Percentiles rank a stretch among this genome's conserved stretches.
phyloP scores from a whole-genome alignment of 1,284 basidiomycete species.

The Tylopilus orsonianus region DNA sequence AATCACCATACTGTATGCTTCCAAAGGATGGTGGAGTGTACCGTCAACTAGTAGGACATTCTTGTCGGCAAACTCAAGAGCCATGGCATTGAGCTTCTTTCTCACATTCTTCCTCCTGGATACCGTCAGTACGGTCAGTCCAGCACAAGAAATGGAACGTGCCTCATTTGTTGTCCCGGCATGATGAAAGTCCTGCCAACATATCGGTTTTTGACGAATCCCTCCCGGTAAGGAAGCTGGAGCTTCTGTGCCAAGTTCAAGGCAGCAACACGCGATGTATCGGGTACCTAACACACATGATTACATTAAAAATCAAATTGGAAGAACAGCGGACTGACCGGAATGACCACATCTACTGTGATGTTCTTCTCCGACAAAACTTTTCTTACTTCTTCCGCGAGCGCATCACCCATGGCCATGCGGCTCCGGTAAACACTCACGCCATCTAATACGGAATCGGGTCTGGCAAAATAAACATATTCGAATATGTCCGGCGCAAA shows the following conservation, averaged over 20 bases:
- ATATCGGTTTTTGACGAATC: conserved; percentile 99
- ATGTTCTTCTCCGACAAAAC: conserved; percentile 72
- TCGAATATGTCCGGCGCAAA: conserved; percentile 99
- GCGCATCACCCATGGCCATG: conserved; percentile 99
- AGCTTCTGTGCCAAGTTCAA: conserved; percentile 93
- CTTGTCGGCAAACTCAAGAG: conserved; percentile 94
- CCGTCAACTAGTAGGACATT: conserved; percentile 96
- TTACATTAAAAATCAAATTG: conserved; percentile 6
- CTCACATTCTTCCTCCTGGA: conserved; percentile 90
- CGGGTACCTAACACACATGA: conserved; percentile 66
- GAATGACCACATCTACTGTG: conserved; percentile 93
- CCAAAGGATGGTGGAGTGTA: conserved; percentile 34
- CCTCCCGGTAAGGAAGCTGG: conserved; percentile 92
- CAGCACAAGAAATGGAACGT: conserved; percentile 4
- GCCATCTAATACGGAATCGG: conserved; percentile 96
- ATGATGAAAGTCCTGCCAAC: conserved; percentile 99
- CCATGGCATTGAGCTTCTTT: conserved; percentile 98
- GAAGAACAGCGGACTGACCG: conserved; percentile 50
- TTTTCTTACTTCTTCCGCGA: conserved; percentile 84
- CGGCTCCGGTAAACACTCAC: conserved; percentile 96
- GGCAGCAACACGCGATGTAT: conserved; percentile 95
- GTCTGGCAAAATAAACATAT: conserved; percentile 98
- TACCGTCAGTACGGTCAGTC: conserved; percentile 7
- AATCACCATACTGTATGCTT: background rate
- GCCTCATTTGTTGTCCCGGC: conserved; percentile 95